phyloP scores from a whole-genome alignment of 371 early-diverging fungal species.

The Saksenaea oblongispora region DNA sequence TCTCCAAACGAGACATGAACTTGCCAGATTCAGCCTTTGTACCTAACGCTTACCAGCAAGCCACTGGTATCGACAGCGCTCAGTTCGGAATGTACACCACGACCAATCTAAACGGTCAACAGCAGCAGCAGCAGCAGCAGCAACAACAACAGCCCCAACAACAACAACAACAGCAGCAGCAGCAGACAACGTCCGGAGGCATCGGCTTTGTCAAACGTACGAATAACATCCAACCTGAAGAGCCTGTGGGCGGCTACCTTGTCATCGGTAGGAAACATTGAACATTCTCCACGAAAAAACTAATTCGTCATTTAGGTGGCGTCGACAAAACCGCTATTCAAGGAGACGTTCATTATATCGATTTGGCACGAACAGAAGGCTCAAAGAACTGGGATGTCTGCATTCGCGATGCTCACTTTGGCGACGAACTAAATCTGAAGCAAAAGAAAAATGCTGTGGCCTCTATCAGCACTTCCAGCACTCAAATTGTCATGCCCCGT shows the following conservation, averaged over 20 bases:
- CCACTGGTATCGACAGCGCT: slow-evolving; percentile 35
- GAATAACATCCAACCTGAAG: slow-evolving; percentile 8
- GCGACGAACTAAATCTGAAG: slow-evolving; percentile 23
- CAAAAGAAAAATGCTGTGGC: slow-evolving; percentile 41
- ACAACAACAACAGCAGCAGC: slow-evolving; percentile 2
- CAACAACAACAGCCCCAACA: background rate
- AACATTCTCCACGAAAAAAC: background rate
- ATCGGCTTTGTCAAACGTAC: slow-evolving; percentile 35
- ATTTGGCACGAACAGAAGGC: slow-evolving; percentile 24
- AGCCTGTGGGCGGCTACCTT: slow-evolving; percentile 38
- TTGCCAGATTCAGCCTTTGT: slow-evolving; percentile 37
- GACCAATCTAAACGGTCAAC: slow-evolving; percentile 7
- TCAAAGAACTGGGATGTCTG: slow-evolving; percentile 44
- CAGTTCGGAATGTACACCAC: slow-evolving; percentile 48
- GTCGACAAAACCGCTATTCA: slow-evolving; percentile 38
- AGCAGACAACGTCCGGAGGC: slow-evolving; percentile 28
- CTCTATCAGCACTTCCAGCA: slow-evolving; percentile 37
- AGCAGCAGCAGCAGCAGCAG: background rate
- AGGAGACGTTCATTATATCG: slow-evolving; percentile 36
- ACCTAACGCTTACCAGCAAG: slow-evolving; percentile 40
- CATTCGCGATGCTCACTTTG: slow-evolving; percentile 41
- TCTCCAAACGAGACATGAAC: slow-evolving; percentile 27
- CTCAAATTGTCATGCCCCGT: slow-evolving; percentile 40
- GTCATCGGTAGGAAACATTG: slow-evolving; percentile 22
- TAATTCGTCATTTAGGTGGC: slow-evolving; percentile 24